Conservation (phyloP, 305 asterid species). For the Rubia peregrina region DNA sequence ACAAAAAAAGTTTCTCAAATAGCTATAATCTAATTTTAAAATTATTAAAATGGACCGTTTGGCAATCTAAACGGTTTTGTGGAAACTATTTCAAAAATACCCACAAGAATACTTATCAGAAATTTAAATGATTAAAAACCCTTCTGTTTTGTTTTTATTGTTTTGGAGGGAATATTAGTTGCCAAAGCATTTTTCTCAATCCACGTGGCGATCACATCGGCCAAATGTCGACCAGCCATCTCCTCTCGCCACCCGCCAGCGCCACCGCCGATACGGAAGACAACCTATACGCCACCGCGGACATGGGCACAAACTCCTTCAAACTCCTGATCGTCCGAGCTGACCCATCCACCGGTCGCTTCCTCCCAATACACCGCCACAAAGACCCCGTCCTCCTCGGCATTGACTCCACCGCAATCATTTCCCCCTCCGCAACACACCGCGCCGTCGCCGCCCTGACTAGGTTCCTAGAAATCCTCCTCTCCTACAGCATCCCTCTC, state of each 20-base stretch:
- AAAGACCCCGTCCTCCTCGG: conserved; percentile 67
- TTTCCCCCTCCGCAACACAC: conserved; percentile 37
- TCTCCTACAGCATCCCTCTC: conserved; percentile 32
- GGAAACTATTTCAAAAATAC: too few relatives aligned
- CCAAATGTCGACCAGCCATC: conserved; percentile 31
- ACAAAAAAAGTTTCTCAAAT: too few relatives aligned
- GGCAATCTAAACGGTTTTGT: too few relatives aligned
- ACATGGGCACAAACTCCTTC: conserved; percentile 79
- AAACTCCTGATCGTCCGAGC: conserved; percentile 51
- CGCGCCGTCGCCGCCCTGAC: conserved; percentile 47
- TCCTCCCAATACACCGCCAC: conserved; percentile 51
- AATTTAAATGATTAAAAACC: too few relatives aligned
- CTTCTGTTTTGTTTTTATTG: too few relatives aligned
- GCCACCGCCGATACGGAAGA: conserved; percentile 15
- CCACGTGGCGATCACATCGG: neutral
- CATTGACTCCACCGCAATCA: conserved; percentile 45
- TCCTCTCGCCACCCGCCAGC: conserved; percentile 22
- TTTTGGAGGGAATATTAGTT: neutral
- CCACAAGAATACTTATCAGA: too few relatives aligned
- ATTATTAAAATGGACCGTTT: too few relatives aligned
- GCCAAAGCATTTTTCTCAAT: neutral
- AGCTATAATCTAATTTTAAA: too few relatives aligned
- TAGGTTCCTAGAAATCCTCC: conserved; percentile 35
- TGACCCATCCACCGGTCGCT: conserved; percentile 52
- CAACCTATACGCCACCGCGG: conserved; percentile 61